These are phyloP conservation scores for Dalbergia oliveri DNA, from an alignment of 306 rosid species.

Conservation along the genomic window DNA sequence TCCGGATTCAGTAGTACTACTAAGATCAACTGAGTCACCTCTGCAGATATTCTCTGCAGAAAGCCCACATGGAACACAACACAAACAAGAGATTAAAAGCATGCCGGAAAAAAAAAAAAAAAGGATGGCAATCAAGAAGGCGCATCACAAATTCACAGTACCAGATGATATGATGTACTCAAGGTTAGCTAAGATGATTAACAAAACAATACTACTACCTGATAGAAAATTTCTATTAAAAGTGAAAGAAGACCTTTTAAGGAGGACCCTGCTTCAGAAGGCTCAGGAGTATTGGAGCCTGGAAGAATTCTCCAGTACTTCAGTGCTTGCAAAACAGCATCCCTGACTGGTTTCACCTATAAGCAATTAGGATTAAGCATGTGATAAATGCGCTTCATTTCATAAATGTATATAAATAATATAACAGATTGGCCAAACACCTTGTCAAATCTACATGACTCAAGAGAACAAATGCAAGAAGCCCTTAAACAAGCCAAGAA, in stretches of 20 bases:
- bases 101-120: not conserved
- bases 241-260: no score
- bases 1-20: constrained; percentile 67
- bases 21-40: constrained; percentile 69
- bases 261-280: no score
- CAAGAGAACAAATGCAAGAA: constrained; percentile 72
- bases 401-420: not conserved
- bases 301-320: no score
- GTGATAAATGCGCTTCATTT: constrained; percentile 19
- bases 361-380: constrained; percentile 37
- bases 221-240: no score
- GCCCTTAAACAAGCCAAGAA: constrained; percentile 63
- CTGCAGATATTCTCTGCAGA: constrained; percentile 72
- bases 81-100: constrained; percentile 3
- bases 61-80: constrained; percentile 29
- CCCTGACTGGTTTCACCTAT: constrained; percentile 94
- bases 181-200: no score
- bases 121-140: constrained; percentile 8
- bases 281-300: no score
- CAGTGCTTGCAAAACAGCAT: no score
- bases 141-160: constrained; percentile 42
- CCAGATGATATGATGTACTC: no score
- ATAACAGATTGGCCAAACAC: constrained; percentile 38
- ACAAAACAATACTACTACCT: no score
- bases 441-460: constrained; percentile 92